A percentile compares a stretch with the other conserved stretches of the same genome.
Conservation (phyloP, 169 alveolate genomes). For the Cryptosporidium felis region DNA sequence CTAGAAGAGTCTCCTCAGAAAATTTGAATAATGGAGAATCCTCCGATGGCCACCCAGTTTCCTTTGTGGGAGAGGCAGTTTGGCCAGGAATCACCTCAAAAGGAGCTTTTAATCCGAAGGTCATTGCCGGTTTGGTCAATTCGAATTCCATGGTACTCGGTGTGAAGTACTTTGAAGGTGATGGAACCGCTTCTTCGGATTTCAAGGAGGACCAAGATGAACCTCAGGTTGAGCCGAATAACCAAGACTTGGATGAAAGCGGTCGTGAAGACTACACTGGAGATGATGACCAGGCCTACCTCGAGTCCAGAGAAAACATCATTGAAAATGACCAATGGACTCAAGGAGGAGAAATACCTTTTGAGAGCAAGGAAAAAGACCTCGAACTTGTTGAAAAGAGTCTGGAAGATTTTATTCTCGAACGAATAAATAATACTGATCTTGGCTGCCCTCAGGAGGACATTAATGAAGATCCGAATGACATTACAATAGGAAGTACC, state of each 20-base stretch:
- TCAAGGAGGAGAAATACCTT: constrained; percentile 54
- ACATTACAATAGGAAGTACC: constrained; percentile 40
- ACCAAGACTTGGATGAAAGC: too few species aligned
- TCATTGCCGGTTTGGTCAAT: constrained; percentile 8
- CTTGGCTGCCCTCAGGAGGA: too few species aligned
- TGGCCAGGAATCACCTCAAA: constrained; percentile 69
- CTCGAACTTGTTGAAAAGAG: not conserved
- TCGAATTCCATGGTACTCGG: constrained; percentile 22
- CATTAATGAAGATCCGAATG: too few species aligned
- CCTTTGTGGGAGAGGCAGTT: constrained; percentile 22
- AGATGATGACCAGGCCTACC: not conserved
- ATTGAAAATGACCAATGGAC: constrained; percentile 30
- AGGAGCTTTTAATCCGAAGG: constrained; percentile 42
- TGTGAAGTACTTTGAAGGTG: not conserved
- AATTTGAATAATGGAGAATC: not conserved
- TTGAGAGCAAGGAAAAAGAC: not conserved
- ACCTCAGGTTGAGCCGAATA: too few species aligned
- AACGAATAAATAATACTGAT: too few species aligned
- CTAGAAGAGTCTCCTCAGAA: not conserved
- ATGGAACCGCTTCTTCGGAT: too few species aligned
- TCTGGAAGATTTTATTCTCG: constrained; percentile 12
- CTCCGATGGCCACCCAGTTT: not conserved
- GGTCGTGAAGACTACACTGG: not conserved
- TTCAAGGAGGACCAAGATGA: too few species aligned
- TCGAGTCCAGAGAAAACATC: not conserved